phyloP scores from a whole-genome alignment of 768 basidiomycete species.

The Phlebiopsis gigantea region DNA sequence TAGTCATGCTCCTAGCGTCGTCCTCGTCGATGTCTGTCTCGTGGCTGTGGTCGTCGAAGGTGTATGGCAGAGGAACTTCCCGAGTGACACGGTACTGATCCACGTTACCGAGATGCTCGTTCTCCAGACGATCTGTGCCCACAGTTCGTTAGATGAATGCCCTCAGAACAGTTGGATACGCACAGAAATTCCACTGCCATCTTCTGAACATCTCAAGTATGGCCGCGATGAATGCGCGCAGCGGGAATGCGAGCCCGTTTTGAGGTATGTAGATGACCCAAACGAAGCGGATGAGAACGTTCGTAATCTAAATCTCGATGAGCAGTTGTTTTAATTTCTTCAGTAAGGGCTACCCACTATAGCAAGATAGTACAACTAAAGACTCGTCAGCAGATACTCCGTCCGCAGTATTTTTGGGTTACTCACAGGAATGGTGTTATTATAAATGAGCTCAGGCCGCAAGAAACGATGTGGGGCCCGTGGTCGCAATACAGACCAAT shows the following conservation, averaged over 20 bases:
- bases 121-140: conserved; percentile 70
- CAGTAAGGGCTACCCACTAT: conserved; percentile 42
- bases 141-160: neutral
- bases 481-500: conserved; percentile 80
- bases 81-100: conserved; percentile 88
- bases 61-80: conserved; percentile 82
- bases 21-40: conserved; percentile 34
- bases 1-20: conserved; percentile 12
- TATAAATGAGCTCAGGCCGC: conserved; percentile 72
- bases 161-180: conserved; percentile 22
- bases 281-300: conserved; percentile 71
- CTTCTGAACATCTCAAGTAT: conserved; percentile 75
- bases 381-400: neutral
- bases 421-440: conserved; percentile 52
- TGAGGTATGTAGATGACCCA: conserved; percentile 78
- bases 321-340: neutral
- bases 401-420: neutral
- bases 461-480: conserved; percentile 55
- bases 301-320: conserved; percentile 45
- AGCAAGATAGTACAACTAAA: conserved; percentile 72
- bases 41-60: conserved; percentile 37
- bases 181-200: conserved; percentile 91
- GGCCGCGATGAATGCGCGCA: conserved; percentile 64
- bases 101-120: conserved; percentile 90
- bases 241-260: conserved; percentile 38